These are phyloP conservation scores for Puccinellia tenuiflora DNA, from an alignment of 176 grass and related monocot species.

Conservation along the genomic window DNA sequence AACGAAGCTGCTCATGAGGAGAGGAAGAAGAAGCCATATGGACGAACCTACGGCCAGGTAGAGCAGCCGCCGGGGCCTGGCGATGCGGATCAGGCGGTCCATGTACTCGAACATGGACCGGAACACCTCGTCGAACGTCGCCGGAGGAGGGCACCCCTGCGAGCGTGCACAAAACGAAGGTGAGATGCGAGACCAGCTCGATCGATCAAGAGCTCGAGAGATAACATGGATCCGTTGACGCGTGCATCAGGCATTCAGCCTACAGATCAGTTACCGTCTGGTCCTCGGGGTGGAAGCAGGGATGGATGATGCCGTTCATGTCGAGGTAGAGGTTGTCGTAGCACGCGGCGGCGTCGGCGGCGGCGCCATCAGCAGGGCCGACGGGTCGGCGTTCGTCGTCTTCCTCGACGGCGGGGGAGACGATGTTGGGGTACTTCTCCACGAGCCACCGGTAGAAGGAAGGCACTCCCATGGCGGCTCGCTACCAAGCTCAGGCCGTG, in stretches of 20 bases:
- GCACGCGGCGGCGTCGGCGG: neutral
- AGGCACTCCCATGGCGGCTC: slow-evolving; percentile 40
- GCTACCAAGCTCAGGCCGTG: neutral
- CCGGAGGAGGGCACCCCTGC: slow-evolving; percentile 28
- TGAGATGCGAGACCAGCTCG: neutral
- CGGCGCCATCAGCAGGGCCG: neutral
- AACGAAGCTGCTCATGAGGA: neutral
- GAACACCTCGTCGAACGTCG: slow-evolving; percentile 63
- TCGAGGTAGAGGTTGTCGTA: slow-evolving; percentile 61
- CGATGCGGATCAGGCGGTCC: slow-evolving; percentile 43
- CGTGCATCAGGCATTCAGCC: neutral
- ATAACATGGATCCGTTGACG: neutral
- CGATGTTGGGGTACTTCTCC: slow-evolving; percentile 42
- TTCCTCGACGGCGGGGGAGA: neutral
- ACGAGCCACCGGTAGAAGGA: slow-evolving; percentile 51
- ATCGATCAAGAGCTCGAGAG: neutral
- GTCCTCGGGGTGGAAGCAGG: slow-evolving; percentile 60
- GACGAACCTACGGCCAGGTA: slow-evolving; percentile 32
- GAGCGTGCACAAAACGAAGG: neutral
- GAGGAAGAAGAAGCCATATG: neutral
- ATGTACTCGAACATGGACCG: slow-evolving; percentile 51
- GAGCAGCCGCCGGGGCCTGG: slow-evolving; percentile 50
- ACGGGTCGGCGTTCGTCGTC: neutral
- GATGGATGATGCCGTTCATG: slow-evolving; percentile 64
- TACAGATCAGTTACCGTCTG: neutral